These are phyloP conservation scores for Lasiodiplodia hormozganensis DNA, from an alignment of 2,329 filamentous ascomycete genomes.

Conservation along the genomic window DNA sequence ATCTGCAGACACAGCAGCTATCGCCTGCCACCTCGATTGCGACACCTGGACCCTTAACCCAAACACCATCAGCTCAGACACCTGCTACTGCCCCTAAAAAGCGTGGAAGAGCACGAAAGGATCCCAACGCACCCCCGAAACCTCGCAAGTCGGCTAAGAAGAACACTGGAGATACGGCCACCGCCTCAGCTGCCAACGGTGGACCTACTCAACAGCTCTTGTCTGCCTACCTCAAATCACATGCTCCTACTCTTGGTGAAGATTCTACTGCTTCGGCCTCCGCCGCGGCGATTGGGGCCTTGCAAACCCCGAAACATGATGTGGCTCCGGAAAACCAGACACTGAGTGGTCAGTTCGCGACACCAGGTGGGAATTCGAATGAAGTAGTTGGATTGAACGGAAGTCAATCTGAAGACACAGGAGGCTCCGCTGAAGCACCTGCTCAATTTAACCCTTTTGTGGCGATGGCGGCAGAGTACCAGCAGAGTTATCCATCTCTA, in stretches of 20 bases:
- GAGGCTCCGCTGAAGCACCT: neutral
- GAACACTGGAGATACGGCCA: neutral
- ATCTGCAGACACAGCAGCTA: no score
- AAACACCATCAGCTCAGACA: neutral
- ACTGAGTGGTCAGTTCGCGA: neutral
- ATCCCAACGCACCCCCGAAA: constrained; percentile 16
- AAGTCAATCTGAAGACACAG: neutral
- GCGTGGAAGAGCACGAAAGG: constrained; percentile 30
- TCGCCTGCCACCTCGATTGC: no score
- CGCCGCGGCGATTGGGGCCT: neutral
- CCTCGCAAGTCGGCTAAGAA: constrained; percentile 23
- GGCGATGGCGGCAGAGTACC: constrained; percentile 18
- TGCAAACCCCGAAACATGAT: neutral
- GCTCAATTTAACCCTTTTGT: neutral
- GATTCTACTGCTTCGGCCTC: neutral
- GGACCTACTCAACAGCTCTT: neutral
- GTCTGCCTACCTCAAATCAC: neutral
- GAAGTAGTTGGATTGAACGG: neutral
- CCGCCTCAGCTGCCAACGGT: neutral
- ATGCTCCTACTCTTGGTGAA: neutral
- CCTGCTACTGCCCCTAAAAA: constrained; percentile 25
- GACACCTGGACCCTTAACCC: neutral
- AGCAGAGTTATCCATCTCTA: neutral
- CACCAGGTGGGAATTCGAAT: neutral
- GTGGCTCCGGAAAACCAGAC: neutral